Evolutionary conservation across 352 stramenopile genomes (phyloP).

Genomic region (Blastocystis sp.): DNA sequence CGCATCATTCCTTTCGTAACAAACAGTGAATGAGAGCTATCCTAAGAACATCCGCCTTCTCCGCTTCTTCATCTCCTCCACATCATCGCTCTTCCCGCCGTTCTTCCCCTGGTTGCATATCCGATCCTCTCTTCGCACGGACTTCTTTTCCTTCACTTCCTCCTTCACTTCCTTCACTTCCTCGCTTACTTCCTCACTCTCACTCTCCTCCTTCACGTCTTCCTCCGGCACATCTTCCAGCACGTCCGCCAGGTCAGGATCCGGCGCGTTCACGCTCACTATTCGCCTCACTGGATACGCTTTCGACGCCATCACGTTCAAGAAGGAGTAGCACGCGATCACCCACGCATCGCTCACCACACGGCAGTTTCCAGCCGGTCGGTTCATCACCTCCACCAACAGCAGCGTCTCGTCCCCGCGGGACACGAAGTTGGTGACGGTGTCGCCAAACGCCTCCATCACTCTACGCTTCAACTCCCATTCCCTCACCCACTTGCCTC

Average conservation of each 20-base stretch:
- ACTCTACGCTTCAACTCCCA: conserved; percentile 14
- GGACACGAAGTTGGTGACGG: conserved; percentile 33
- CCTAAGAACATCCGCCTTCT: background rate
- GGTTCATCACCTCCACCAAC: background rate
- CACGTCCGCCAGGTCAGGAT: conserved; percentile 58
- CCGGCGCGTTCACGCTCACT: background rate
- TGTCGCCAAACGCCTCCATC: too few species aligned
- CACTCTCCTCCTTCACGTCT: background rate
- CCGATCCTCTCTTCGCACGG: background rate
- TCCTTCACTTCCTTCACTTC: background rate
- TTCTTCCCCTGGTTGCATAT: background rate
- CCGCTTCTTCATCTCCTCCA: background rate
- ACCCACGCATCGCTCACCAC: conserved; percentile 58
- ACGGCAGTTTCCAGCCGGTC: background rate
- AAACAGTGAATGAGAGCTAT: background rate
- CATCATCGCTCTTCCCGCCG: background rate
- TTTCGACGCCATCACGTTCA: conserved; percentile 36
- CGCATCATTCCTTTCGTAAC: background rate
- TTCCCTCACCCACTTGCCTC: background rate
- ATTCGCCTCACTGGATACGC: conserved; percentile 1
- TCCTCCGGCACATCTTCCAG: background rate
- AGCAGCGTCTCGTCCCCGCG: conserved; percentile 11
- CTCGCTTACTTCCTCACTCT: background rate
- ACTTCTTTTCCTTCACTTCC: background rate
- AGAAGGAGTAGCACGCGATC: conserved; percentile 8